A percentile compares a stretch with the other conserved stretches of the same genome.
Evolutionary conservation across 1,284 basidiomycete genomes (phyloP).

Genomic region (Rhodotorula sp.): DNA sequence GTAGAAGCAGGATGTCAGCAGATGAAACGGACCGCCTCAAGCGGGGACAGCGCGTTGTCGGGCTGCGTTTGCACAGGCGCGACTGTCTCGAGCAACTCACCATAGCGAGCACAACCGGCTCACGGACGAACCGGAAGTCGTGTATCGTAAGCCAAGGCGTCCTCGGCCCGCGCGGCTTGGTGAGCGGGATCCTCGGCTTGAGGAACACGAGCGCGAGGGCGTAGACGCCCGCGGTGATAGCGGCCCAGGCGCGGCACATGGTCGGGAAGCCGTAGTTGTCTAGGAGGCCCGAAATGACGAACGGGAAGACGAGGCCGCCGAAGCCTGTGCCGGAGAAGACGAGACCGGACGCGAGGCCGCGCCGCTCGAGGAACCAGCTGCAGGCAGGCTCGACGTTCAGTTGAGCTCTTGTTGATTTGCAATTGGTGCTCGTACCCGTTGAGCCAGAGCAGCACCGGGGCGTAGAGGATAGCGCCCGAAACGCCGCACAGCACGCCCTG

Average conservation of each 20-base stretch:
- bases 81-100: conserved; percentile 1
- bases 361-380: conserved; percentile 11
- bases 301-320: conserved; percentile 26
- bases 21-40: too few species aligned
- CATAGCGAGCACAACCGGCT: conserved; percentile 33
- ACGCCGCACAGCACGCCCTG: conserved; percentile 19
- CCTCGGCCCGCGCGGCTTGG: conserved; percentile 9
- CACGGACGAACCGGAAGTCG: conserved; percentile 22
- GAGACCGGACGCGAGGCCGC: conserved; percentile 27
- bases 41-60: too few species aligned
- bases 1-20: neutral
- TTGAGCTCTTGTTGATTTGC: too few species aligned
- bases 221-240: conserved; percentile 17
- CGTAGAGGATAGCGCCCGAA: conserved; percentile 26
- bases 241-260: conserved; percentile 33
- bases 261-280: conserved; percentile 21
- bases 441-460: conserved; percentile 34
- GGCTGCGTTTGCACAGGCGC: neutral
- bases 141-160: conserved; percentile 12
- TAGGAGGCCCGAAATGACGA: conserved; percentile 19
- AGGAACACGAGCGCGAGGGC: conserved; percentile 9
- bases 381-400: too few species aligned
- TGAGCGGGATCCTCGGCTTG: conserved; percentile 27
- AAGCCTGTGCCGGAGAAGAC: conserved; percentile 32
- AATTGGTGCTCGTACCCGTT: neutral